phyloP scores from a whole-genome alignment of 1,284 basidiomycete genomes.

The Moesziomyces antarcticus region DNA sequence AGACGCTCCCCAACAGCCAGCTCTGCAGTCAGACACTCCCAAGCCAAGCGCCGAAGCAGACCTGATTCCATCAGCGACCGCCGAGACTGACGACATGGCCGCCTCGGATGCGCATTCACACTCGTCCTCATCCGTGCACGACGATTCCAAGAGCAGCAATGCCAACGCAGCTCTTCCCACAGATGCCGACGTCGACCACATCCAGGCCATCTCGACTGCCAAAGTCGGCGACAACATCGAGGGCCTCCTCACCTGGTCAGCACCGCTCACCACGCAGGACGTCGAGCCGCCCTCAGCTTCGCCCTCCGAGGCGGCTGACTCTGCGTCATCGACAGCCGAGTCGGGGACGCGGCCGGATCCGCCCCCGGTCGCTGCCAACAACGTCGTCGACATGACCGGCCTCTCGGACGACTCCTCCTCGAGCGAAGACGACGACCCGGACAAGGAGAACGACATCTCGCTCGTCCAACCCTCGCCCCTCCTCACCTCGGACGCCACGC shows the following conservation, averaged over 20 bases:
- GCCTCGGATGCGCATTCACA: not conserved
- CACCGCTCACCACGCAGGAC: conserved; percentile 8
- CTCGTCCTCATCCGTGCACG: not conserved
- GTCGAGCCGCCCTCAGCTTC: not conserved
- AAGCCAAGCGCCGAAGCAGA: not conserved
- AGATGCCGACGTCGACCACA: conserved; percentile 29
- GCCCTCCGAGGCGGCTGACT: conserved; percentile 4
- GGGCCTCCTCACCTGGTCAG: conserved; percentile 21
- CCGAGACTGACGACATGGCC: not conserved
- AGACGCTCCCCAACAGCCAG: not conserved
- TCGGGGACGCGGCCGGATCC: not conserved
- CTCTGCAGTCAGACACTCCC: not conserved
- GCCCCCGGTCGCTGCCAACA: not conserved
- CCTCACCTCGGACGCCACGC: conserved; percentile 8
- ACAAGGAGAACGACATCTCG: conserved; percentile 43
- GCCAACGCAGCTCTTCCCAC: conserved; percentile 8
- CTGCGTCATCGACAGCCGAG: not conserved
- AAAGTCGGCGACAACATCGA: conserved; percentile 25
- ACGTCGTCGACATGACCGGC: conserved; percentile 22
- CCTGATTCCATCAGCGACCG: not conserved
- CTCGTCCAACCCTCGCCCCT: conserved; percentile 21
- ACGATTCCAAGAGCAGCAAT: not conserved
- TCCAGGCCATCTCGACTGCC: conserved; percentile 12
- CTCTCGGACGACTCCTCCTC: conserved; percentile 24
- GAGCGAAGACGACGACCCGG: conserved; percentile 18